Evolutionary conservation across 148 eudicot species (phyloP).

Genomic region (Heliosperma pusillum): DNA sequence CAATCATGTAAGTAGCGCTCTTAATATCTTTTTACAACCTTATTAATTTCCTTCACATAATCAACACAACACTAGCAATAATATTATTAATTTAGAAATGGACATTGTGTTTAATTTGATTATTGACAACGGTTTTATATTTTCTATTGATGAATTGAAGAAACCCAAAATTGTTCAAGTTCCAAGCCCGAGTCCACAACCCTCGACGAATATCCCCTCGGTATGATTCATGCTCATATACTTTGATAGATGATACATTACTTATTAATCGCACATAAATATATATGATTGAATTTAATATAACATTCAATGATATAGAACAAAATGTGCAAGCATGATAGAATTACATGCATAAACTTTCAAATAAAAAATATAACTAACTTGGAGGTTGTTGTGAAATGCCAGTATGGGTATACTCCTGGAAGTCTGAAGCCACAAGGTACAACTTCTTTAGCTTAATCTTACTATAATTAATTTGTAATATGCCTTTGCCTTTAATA

Average conservation of each 20-base stretch:
- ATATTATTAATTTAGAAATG: no score
- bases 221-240: neutral
- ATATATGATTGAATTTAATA: no score
- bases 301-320: no score
- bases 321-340: no score
- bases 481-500: no score
- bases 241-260: neutral
- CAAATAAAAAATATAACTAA: neutral
- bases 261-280: no score
- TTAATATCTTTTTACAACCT: no score
- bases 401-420: slow-evolving; percentile 43
- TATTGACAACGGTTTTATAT: neutral
- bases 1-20: slow-evolving; percentile 16
- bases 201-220: slow-evolving; percentile 12
- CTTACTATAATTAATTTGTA: no score
- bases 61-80: no score
- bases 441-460: slow-evolving; percentile 7
- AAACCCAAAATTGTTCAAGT: neutral
- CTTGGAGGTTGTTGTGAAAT: neutral
- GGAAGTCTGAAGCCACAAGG: slow-evolving; percentile 51
- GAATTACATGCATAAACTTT: neutral
- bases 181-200: slow-evolving; percentile 28
- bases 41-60: no score
- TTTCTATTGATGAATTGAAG: neutral
- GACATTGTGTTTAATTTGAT: no score